phyloP scores from a whole-genome alignment of 352 stramenopile species.

The Elongisporangium anandrum region DNA sequence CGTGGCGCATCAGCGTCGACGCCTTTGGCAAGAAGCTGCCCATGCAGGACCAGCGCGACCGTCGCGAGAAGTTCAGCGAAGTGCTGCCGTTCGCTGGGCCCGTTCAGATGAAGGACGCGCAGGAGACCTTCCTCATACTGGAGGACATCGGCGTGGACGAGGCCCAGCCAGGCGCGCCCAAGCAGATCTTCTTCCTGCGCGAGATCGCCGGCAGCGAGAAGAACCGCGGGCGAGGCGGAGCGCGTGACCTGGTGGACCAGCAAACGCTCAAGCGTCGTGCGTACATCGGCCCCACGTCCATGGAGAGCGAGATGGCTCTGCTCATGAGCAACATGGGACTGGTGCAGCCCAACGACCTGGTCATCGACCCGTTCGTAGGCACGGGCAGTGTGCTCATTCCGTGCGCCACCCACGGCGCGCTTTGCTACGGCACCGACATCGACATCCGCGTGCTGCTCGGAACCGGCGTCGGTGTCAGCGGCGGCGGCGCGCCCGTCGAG shows the following conservation, averaged over 20 bases:
- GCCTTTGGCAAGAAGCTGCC: constrained; percentile 80
- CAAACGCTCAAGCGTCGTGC: constrained; percentile 92
- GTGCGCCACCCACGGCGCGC: constrained; percentile 88
- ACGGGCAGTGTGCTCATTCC: constrained; percentile 97
- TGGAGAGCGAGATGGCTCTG: constrained; percentile 96
- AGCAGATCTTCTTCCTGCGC: constrained; percentile 70
- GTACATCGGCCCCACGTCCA: constrained; percentile 97
- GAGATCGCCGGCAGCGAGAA: constrained; percentile 67
- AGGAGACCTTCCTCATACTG: constrained; percentile 71
- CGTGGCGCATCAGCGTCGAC: constrained; percentile 76
- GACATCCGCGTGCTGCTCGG: constrained; percentile 94
- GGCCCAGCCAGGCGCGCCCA: constrained; percentile 17
- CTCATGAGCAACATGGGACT: constrained; percentile 93
- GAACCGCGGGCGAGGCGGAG: constrained; percentile 64
- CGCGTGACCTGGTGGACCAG: constrained; percentile 78
- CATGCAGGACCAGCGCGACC: constrained; percentile 54
- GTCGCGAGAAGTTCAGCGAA: constrained; percentile 44
- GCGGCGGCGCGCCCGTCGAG: constrained; percentile 11
- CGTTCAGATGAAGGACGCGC: constrained; percentile 62
- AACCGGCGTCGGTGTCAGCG: constrained; percentile 66
- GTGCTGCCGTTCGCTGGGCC: constrained; percentile 63
- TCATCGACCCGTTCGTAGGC: constrained; percentile 97
- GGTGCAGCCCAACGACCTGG: constrained; percentile 62
- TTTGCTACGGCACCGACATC: constrained; percentile 96
- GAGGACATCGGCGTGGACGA: constrained; percentile 69